These are phyloP conservation scores for Solanum chacoense DNA, from an alignment of 305 asterid genomes.

Conservation along the genomic window DNA sequence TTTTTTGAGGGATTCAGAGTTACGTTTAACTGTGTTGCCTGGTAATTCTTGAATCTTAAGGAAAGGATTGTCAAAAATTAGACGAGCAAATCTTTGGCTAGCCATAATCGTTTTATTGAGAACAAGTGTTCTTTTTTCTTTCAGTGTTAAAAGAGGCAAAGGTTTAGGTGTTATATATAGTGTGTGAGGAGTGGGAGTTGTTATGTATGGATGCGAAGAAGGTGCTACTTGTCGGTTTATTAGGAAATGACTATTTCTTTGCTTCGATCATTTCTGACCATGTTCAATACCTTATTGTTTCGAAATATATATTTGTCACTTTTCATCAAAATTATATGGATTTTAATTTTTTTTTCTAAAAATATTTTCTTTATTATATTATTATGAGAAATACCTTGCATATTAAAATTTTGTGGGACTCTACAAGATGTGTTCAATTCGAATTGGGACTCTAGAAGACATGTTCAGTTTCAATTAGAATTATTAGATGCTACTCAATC, in stretches of 20 bases:
- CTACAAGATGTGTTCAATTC: too few species aligned
- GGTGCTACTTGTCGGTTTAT: neutral
- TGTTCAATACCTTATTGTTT: too few species aligned
- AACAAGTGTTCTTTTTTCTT: too few species aligned
- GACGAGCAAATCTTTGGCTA: constrained; percentile 19
- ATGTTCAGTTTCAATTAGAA: too few species aligned
- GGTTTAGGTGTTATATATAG: neutral
- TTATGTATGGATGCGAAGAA: neutral
- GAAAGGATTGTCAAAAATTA: constrained; percentile 35
- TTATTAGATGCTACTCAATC: too few species aligned
- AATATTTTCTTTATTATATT: neutral
- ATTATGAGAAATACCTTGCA: neutral
- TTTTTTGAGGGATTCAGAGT: constrained; percentile 14
- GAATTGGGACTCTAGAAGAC: too few species aligned
- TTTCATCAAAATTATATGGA: too few species aligned
- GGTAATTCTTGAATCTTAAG: constrained; percentile 21
- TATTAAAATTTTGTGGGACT: too few species aligned
- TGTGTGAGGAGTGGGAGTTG: neutral
- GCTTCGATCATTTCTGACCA: neutral
- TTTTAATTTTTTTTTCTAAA: too few species aligned
- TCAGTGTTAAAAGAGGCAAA: neutral
- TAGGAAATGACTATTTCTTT: neutral
- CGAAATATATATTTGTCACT: neutral
- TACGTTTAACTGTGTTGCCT: constrained; percentile 25
- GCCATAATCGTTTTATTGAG: constrained; percentile 1